These are phyloP conservation scores for Phaeosphaeriaceae sp. DNA, from an alignment of 2,329 filamentous ascomycete genomes.

Conservation along the genomic window DNA sequence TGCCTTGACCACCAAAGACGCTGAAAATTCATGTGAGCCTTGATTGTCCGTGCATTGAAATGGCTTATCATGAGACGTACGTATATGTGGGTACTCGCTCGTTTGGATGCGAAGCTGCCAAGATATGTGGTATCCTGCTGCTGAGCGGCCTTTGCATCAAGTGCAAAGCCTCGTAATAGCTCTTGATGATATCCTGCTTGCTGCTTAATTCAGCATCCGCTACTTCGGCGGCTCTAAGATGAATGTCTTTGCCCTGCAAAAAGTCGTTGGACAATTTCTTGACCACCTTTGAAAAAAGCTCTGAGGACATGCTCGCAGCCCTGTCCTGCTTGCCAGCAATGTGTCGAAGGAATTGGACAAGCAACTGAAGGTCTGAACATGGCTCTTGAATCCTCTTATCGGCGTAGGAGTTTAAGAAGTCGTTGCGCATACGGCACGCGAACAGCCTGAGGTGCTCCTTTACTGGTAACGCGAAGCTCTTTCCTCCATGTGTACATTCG, in stretches of 20 bases:
- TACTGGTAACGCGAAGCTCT: constrained; percentile 2
- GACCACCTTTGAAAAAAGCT: constrained; percentile 17
- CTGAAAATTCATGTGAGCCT: constrained; percentile 11
- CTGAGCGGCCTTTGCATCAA: constrained; percentile 8
- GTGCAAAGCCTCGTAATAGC: constrained; percentile 21
- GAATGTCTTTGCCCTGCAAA: constrained; percentile 19
- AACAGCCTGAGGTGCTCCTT: constrained; percentile 14
- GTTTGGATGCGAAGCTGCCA: constrained; percentile 15
- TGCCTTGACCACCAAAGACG: constrained; percentile 41
- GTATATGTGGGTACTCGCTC: constrained; percentile 3
- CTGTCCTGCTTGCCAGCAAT: constrained; percentile 16
- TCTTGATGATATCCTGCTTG: constrained; percentile 20
- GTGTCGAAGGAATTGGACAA: constrained; percentile 17
- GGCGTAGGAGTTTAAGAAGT: constrained; percentile 15
- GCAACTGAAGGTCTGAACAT: constrained; percentile 17
- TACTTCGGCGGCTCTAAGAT: constrained; percentile 13
- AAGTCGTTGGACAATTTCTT: constrained; percentile 14
- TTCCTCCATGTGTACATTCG: constrained; percentile 11
- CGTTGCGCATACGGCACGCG: constrained; percentile 16
- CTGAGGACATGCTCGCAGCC: constrained; percentile 13
- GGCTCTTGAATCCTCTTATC: constrained; percentile 15
- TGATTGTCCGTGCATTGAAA: background rate
- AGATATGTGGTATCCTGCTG: constrained; percentile 14
- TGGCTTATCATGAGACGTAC: background rate
- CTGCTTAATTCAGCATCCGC: constrained; percentile 8